A percentile compares a stretch with the other conserved stretches of the same genome.
phyloP scores from a whole-genome alignment of 1,139 yeast genomes.

The Suhomyces choctaworum region DNA sequence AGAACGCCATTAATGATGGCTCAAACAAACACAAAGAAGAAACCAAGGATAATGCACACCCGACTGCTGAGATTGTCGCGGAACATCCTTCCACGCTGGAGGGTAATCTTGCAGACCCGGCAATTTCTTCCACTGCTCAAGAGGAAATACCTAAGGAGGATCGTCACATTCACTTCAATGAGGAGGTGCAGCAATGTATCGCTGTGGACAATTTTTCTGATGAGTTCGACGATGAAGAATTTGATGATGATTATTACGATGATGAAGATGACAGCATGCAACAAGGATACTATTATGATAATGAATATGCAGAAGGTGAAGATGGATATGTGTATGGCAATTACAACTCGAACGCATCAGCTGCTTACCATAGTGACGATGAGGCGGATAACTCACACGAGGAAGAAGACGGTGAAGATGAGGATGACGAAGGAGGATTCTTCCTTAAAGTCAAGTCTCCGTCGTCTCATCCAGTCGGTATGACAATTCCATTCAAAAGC shows the following conservation, averaged over 20 bases:
- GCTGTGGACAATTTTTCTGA: constrained; percentile 53
- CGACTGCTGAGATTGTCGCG: background rate
- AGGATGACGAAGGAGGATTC: constrained; percentile 70
- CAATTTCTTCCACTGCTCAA: background rate
- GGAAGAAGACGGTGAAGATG: constrained; percentile 42
- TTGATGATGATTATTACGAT: constrained; percentile 16
- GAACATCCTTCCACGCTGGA: background rate
- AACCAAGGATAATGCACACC: background rate
- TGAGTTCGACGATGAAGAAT: constrained; percentile 33
- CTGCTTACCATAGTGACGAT: constrained; percentile 1
- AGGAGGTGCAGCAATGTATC: constrained; percentile 89
- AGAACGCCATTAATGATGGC: background rate
- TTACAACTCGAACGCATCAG: constrained; percentile 1
- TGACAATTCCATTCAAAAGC: constrained; percentile 17
- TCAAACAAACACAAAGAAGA: background rate
- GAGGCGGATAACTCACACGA: constrained; percentile 21
- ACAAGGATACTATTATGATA: constrained; percentile 13
- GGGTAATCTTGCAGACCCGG: background rate
- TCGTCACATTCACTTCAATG: constrained; percentile 86
- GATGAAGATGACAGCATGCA: constrained; percentile 20
- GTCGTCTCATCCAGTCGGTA: constrained; percentile 22
- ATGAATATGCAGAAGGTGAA: constrained; percentile 2
- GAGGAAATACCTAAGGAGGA: constrained; percentile 25
- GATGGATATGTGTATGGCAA: constrained; percentile 9
- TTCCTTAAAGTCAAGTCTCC: constrained; percentile 59